These are phyloP conservation scores for Leccinum griseonigrum DNA, from an alignment of 1,284 basidiomycete species.

Conservation along the genomic window DNA sequence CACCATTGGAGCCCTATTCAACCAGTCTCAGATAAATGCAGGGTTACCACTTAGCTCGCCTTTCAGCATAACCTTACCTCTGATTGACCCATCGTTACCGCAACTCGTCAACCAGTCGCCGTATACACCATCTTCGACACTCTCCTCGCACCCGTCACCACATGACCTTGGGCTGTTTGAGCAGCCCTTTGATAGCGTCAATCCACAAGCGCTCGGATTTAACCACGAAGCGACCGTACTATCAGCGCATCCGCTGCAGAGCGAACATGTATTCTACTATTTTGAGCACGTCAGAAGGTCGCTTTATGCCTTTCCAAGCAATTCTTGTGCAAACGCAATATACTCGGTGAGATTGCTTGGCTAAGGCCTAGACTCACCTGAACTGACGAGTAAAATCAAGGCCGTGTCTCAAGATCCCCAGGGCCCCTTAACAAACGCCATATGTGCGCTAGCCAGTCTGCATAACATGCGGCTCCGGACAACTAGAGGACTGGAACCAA, in stretches of 20 bases:
- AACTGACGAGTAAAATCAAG: constrained; percentile 37
- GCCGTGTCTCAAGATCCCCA: constrained; percentile 61
- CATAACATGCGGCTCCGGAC: constrained; percentile 64
- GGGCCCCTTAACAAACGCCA: constrained; percentile 65
- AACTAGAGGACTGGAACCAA: constrained; percentile 55
- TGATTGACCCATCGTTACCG: constrained; percentile 28
- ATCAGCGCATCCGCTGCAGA: constrained; percentile 42
- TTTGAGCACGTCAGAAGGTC: constrained; percentile 62
- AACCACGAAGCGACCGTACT: constrained; percentile 22
- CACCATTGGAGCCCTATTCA: neutral
- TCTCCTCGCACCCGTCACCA: constrained; percentile 33
- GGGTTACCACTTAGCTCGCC: constrained; percentile 33
- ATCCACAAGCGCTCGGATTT: constrained; percentile 24
- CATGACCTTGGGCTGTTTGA: constrained; percentile 31
- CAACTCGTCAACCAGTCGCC: constrained; percentile 32
- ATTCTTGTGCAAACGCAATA: constrained; percentile 54
- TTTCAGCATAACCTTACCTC: constrained; percentile 27
- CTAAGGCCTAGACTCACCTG: constrained; percentile 2
- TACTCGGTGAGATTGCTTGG: constrained; percentile 48
- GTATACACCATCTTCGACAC: constrained; percentile 32
- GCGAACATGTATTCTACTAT: constrained; percentile 62
- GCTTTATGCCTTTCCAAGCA: constrained; percentile 57
- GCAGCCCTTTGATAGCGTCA: constrained; percentile 23
- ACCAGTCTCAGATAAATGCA: constrained; percentile 17
- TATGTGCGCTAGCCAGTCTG: constrained; percentile 72